Evolutionary conservation across 352 stramenopile species (phyloP), one percentile per base, ranked within the genome.

Genomic region (Pythium rhizo-oryzae): DNA sequence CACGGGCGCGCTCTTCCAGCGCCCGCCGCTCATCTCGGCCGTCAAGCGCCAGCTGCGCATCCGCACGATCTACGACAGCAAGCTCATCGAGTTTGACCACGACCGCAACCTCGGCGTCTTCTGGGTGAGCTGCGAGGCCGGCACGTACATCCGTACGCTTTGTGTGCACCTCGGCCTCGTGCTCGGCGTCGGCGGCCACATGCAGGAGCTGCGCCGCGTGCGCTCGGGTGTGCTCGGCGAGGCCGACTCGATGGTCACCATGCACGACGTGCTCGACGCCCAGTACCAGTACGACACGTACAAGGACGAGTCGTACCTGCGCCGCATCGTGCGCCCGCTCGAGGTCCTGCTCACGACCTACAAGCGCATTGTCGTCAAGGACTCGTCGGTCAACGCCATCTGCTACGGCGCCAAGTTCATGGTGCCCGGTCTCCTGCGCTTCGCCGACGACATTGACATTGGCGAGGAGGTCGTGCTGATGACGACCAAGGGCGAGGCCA

Each of bases 351-450:
- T 99, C 16, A 99, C 94, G 37, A 99, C 96, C 35, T 99, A 98
- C 90, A 99, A 99, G 87, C 92, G 98, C 23, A 93, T 99, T 35
- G 98, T 99, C 28, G 98, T 99, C 18, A 99, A 99, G 89, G 98
- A 99, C 86, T 98, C 85, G 30, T 98, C 97, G 15, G 97, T 99
- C 7, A 99, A 99, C 83, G 98, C 98, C 28, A 99, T 99, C 75
- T 99, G 98, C 82, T 99, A 99, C 81, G 98, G 98, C 50, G 98
- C 98, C 67, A 99, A 99, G 89, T 97, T 99, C 57, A 99, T 99
- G 98, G 97, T 99, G 54, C 98, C 98, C 0, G 98, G 98, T 71
- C 79, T 99, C 24, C 78, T 99, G 54, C 92, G 98, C 46, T 99
- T 99, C 82, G 97, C 97, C 2, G 97, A 99, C 76, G 97, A 98